These are phyloP conservation scores for Purpureocillium takamizusanense DNA, from an alignment of 2,329 filamentous ascomycete genomes.

Conservation along the genomic window DNA sequence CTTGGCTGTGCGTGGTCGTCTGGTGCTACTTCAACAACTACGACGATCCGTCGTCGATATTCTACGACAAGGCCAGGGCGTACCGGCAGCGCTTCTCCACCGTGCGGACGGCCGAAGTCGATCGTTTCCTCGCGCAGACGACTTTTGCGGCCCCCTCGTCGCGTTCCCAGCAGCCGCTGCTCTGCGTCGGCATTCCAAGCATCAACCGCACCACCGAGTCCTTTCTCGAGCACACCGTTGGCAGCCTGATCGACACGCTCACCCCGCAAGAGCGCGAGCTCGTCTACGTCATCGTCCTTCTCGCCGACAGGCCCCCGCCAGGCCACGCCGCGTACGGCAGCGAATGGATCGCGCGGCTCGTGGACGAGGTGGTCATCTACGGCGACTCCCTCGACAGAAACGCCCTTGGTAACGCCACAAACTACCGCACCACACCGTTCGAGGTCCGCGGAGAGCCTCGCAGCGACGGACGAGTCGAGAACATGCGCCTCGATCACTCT, in stretches of 20 bases:
- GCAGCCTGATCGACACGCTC: conserved; percentile 21
- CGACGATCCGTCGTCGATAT: conserved; percentile 25
- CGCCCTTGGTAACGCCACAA: not conserved
- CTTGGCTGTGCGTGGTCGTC: conserved; percentile 17
- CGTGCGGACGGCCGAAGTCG: conserved; percentile 15
- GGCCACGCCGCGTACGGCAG: conserved; percentile 20
- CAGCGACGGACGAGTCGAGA: conserved; percentile 19
- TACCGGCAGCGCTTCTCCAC: conserved; percentile 18
- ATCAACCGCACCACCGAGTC: conserved; percentile 20
- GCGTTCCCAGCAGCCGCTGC: conserved; percentile 3
- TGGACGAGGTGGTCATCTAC: conserved; percentile 25
- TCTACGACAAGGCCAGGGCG: conserved; percentile 18
- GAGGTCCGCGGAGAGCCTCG: conserved; percentile 15
- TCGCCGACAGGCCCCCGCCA: conserved; percentile 22
- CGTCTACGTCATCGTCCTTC: conserved; percentile 22
- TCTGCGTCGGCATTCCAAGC: conserved; percentile 26
- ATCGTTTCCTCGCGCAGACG: conserved; percentile 11
- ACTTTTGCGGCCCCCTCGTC: not conserved
- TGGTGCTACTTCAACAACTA: conserved; percentile 20
- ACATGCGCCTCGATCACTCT: conserved; percentile 24
- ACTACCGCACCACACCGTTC: conserved; percentile 11
- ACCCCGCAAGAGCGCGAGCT: conserved; percentile 18
- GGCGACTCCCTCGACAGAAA: conserved; percentile 4
- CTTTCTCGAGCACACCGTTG: conserved; percentile 19
- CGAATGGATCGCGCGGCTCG: conserved; percentile 20